Percentiles rank a stretch among this genome's conserved stretches.
phyloP scores from a whole-genome alignment of 129 eudicot species.

The Flaveria robusta region DNA sequence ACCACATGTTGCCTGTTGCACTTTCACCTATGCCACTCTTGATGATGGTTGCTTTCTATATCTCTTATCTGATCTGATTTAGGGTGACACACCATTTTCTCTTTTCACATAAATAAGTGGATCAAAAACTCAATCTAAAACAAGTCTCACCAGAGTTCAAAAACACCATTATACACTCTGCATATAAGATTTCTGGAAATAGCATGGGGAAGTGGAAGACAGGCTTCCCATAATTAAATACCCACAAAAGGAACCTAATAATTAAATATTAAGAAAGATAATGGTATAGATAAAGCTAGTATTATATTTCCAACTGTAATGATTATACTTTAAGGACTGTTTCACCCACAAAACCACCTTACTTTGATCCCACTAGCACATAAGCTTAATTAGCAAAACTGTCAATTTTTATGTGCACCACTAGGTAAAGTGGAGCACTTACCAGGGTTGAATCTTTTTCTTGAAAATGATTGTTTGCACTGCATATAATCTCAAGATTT shows the following conservation, averaged over 20 bases:
- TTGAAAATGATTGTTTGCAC: conserved; percentile 13
- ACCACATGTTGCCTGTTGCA: conserved; percentile 31
- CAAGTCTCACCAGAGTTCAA: no score
- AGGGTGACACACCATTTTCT: neutral
- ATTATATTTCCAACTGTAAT: conserved; percentile 21
- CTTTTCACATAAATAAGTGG: no score
- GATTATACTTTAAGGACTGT: conserved; percentile 19
- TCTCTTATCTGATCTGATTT: neutral
- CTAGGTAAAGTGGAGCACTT: conserved; percentile 6
- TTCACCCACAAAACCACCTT: neutral
- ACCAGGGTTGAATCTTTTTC: neutral
- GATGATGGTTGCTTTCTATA: conserved; percentile 25
- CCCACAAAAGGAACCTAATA: neutral
- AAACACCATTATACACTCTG: no score
- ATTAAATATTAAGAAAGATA: neutral
- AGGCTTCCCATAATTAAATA: neutral
- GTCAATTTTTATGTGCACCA: conserved; percentile 11
- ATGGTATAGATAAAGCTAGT: neutral
- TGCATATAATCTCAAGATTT: conserved; percentile 11
- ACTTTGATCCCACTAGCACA: conserved; percentile 25
- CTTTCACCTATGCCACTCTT: conserved; percentile 21
- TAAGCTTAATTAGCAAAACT: conserved; percentile 1
- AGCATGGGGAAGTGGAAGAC: neutral
- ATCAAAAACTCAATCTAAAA: no score
- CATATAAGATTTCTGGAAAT: neutral